These are phyloP conservation scores for Verruconis gallopava DNA, from an alignment of 2,329 filamentous ascomycete species.

Conservation along the genomic window DNA sequence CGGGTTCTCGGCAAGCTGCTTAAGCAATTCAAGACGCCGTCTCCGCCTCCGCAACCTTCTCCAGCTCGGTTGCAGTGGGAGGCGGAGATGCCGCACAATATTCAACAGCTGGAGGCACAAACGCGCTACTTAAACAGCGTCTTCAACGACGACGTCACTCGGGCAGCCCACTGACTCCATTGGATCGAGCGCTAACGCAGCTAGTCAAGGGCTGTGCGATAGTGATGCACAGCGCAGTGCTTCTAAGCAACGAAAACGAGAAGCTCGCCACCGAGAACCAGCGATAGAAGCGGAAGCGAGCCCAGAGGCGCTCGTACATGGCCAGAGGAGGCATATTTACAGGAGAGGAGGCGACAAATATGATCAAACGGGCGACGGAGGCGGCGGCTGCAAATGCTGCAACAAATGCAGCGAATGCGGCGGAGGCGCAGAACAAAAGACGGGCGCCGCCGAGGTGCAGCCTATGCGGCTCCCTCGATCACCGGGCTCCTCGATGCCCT, in stretches of 20 bases:
- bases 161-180: too few relatives aligned
- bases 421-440: not conserved
- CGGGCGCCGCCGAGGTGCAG: not conserved
- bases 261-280: not conserved
- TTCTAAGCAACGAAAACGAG: not conserved
- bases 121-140: not conserved
- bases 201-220: not conserved
- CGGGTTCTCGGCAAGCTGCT: not conserved
- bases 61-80: not conserved
- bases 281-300: not conserved
- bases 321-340: too few relatives aligned
- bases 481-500: too few relatives aligned
- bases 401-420: not conserved
- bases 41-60: not conserved
- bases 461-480: not conserved
- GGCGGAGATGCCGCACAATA: not conserved
- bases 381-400: too few relatives aligned
- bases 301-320: not conserved
- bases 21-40: not conserved
- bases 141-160: not conserved
- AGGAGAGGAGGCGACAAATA: not conserved
- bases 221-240: slow-evolving; percentile 1
- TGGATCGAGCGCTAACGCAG: too few relatives aligned
- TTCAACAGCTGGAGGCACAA: not conserved
- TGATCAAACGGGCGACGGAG: too few relatives aligned